A percentile compares a stretch with the other conserved stretches of the same genome.
Evolutionary conservation across 2,329 filamentous ascomycete species (phyloP).

Genomic region (Thelonectria discophora): DNA sequence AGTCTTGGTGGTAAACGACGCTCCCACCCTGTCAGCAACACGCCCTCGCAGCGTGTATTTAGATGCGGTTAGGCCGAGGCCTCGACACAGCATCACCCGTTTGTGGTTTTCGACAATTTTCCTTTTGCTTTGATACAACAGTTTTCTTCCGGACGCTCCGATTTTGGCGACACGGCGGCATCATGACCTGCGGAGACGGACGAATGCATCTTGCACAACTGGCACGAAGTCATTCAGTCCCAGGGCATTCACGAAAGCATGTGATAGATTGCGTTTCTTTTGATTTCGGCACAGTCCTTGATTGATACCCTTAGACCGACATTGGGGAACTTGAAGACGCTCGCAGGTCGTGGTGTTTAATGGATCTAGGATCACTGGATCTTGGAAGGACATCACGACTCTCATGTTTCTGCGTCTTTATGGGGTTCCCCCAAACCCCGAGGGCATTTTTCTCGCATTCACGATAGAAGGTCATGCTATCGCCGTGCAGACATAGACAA

Average conservation of each 20-base stretch:
- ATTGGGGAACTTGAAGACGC: conserved; percentile 51
- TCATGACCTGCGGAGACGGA: conserved; percentile 52
- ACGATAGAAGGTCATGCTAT: conserved; percentile 57
- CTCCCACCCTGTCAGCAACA: conserved; percentile 20
- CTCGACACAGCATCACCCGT: conserved; percentile 30
- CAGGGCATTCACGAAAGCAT: conserved; percentile 54
- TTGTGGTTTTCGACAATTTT: conserved; percentile 38
- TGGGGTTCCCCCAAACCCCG: conserved; percentile 46
- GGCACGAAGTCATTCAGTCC: conserved; percentile 47
- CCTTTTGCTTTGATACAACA: conserved; percentile 37
- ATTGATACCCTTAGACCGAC: conserved; percentile 58
- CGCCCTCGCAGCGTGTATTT: conserved; percentile 31
- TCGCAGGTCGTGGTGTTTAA: conserved; percentile 50
- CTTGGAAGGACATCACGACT: conserved; percentile 48
- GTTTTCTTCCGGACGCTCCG: conserved; percentile 44
- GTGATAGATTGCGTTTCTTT: conserved; percentile 57
- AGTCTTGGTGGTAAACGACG: conserved; percentile 72
- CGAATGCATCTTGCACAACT: conserved; percentile 46
- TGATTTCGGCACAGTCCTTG: conserved; percentile 54
- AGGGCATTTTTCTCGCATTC: conserved; percentile 53
- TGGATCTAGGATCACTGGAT: conserved; percentile 48
- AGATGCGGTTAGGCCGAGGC: conserved; percentile 30
- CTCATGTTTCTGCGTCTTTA: conserved; percentile 51
- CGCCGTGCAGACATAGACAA: conserved; percentile 67
- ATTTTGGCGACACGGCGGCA: conserved; percentile 52